Evolutionary conservation across 306 rosid genomes (phyloP), one percentile per base, ranked within the genome.

Genomic region (Glycine latifolia): DNA sequence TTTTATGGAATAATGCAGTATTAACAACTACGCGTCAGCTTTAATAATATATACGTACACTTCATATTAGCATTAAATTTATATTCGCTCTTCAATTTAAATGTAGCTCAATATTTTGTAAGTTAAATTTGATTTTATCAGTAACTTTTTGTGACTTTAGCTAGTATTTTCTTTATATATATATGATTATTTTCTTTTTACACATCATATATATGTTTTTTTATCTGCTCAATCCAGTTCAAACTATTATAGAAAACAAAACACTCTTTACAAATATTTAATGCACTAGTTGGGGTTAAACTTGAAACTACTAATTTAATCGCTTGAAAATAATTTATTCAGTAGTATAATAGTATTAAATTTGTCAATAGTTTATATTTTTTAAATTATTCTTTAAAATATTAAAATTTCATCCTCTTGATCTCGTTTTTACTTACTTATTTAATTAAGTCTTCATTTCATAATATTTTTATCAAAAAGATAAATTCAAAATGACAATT

Each of bases 1-100:
- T 50, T 48, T 48, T 26, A 63, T 62, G 49, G 39, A 76, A 49
- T 47, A 66, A 65, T 77, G 52, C 73, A 77, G 37, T 33, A 77
- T 63, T 77, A 48, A 16, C 78, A 3, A 39, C 78, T 10, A 73
- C 41, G n/a, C 56, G 10, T 61, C 60, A 55, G 2, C 35, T 17
- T 17, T 41, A 11, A 75, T 7, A 26, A 0, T 26, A 26, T 26
- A 26, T 26, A 26, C 31, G 31, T 26, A 26, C 31, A 26, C 31
- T 26, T 26, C 31, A 26, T 26, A 26, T 26, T 26, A 26, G 31
- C 3, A 33, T 61, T 31, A 14, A 46, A 44, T 60, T 75, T 60
- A 60, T 61, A 60, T n/a, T 48, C 7, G 16, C 13, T 35, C 67
- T 77, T 37, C 7, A 52, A 50, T 50, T 37, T 37, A 37, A 8